These are phyloP conservation scores for Pythium oligandrum DNA, from an alignment of 352 stramenopile genomes.

Conservation along the genomic window DNA sequence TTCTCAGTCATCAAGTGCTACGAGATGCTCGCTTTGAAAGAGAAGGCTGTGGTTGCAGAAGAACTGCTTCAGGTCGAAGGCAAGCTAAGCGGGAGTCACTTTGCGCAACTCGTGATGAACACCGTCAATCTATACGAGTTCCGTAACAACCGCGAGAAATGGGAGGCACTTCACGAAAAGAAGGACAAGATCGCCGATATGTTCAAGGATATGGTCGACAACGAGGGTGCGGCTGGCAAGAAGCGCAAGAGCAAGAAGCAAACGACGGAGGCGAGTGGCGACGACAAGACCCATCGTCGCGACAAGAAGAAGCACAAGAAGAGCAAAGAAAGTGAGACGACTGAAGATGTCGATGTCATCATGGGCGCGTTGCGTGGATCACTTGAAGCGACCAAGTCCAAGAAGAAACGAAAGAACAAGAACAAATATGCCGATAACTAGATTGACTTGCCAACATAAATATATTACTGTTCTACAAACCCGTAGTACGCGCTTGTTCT, in stretches of 20 bases:
- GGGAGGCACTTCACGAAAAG: slow-evolving; percentile 69
- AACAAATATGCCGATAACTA: slow-evolving; percentile 14
- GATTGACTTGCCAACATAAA: not conserved
- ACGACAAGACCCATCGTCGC: not conserved
- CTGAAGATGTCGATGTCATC: slow-evolving; percentile 59
- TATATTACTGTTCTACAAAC: not conserved
- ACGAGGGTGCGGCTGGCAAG: slow-evolving; percentile 2
- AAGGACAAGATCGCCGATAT: slow-evolving; percentile 74
- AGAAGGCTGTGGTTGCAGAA: slow-evolving; percentile 68
- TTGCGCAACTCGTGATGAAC: slow-evolving; percentile 80
- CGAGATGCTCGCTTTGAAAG: slow-evolving; percentile 42
- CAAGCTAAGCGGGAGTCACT: slow-evolving; percentile 73
- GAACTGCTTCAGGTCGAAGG: slow-evolving; percentile 65
- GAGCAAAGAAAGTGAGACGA: slow-evolving; percentile 26
- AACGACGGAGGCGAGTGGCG: slow-evolving; percentile 16
- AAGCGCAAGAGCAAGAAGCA: slow-evolving; percentile 13
- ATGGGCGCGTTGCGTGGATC: slow-evolving; percentile 49
- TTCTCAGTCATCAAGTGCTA: slow-evolving; percentile 87
- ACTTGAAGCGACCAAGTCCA: slow-evolving; percentile 8
- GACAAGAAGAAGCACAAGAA: slow-evolving; percentile 15
- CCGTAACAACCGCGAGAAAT: slow-evolving; percentile 74
- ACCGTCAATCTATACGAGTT: slow-evolving; percentile 77
- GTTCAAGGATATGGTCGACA: slow-evolving; percentile 66
- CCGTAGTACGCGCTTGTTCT: too few species aligned
- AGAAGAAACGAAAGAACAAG: slow-evolving; percentile 27